Percentiles rank a stretch among this genome's conserved stretches.
phyloP scores from a whole-genome alignment of 2,329 filamentous ascomycete genomes.

The Xylariomycetidae sp. region DNA sequence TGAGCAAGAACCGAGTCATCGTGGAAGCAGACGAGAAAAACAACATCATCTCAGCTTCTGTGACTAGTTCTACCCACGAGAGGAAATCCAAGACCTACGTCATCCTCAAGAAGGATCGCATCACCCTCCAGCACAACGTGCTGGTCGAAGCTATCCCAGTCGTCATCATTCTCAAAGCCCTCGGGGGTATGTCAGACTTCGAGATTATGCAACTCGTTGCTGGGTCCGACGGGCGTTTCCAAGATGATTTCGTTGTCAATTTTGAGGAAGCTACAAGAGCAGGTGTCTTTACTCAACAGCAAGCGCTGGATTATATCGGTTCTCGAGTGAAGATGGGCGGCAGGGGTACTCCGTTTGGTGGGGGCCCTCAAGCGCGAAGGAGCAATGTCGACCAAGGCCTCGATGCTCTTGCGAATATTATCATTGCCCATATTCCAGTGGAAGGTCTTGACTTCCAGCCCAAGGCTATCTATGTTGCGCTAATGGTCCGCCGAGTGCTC shows the following conservation, averaged over 20 bases:
- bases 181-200: conserved; percentile 90
- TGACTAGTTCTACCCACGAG: conserved; percentile 96
- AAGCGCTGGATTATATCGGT: conserved; percentile 91
- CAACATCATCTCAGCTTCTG: conserved; percentile 88
- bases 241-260: conserved; percentile 92
- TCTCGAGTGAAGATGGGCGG: conserved; percentile 82
- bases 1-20: conserved; percentile 98
- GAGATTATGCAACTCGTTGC: conserved; percentile 91
- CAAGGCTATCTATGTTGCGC: conserved; percentile 93
- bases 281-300: conserved; percentile 86
- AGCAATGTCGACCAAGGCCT: conserved; percentile 89
- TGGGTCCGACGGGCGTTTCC: conserved; percentile 80
- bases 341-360: conserved; percentile 51
- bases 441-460: conserved; percentile 89
- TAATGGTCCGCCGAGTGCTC: conserved; percentile 94
- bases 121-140: conserved; percentile 88
- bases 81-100: conserved; percentile 98
- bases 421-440: conserved; percentile 92
- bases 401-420: conserved; percentile 85
- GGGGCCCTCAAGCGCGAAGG: conserved; percentile 52
- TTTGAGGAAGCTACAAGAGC: conserved; percentile 87
- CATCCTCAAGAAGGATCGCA: conserved; percentile 85
- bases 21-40: conserved; percentile 92
- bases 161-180: conserved; percentile 85
- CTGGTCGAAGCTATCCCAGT: conserved; percentile 92